Evolutionary conservation across 179 eudicot species (phyloP).

Genomic region (Silene noctiflora): DNA sequence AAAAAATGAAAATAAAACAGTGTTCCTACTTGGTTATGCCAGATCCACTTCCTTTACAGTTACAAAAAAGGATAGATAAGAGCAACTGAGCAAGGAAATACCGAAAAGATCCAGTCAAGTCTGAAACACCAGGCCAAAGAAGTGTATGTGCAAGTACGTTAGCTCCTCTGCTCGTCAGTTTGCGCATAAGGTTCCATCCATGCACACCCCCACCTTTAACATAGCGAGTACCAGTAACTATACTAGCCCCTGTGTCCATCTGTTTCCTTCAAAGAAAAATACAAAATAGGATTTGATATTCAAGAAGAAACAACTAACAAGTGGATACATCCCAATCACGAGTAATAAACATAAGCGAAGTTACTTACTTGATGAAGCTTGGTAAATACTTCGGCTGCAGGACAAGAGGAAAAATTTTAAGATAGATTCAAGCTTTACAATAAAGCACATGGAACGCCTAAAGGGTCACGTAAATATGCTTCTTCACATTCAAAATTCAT

Average conservation of each 20-base stretch:
- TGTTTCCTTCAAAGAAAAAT: slow-evolving; percentile 57
- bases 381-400: slow-evolving; percentile 92
- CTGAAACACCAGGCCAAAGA: slow-evolving; percentile 99
- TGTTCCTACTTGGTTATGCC: background rate
- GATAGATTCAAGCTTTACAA: slow-evolving; percentile 12
- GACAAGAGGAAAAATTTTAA: slow-evolving; percentile 21
- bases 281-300: background rate
- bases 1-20: background rate
- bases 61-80: background rate
- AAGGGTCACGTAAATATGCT: background rate
- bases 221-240: slow-evolving; percentile 95
- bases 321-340: background rate
- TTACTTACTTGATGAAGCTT: slow-evolving; percentile 79
- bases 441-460: background rate
- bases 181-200: slow-evolving; percentile 98
- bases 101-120: slow-evolving; percentile 96
- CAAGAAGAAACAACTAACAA: background rate
- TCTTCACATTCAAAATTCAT: slow-evolving; percentile 10
- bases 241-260: slow-evolving; percentile 81
- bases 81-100: slow-evolving; percentile 20
- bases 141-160: slow-evolving; percentile 95
- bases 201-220: slow-evolving; percentile 92
- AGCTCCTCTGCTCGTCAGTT: slow-evolving; percentile 95
- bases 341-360: background rate
- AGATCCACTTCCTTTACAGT: background rate